Conservation (phyloP, 805 yeast genomes). For the Wickerhamiella sergipiensis region DNA sequence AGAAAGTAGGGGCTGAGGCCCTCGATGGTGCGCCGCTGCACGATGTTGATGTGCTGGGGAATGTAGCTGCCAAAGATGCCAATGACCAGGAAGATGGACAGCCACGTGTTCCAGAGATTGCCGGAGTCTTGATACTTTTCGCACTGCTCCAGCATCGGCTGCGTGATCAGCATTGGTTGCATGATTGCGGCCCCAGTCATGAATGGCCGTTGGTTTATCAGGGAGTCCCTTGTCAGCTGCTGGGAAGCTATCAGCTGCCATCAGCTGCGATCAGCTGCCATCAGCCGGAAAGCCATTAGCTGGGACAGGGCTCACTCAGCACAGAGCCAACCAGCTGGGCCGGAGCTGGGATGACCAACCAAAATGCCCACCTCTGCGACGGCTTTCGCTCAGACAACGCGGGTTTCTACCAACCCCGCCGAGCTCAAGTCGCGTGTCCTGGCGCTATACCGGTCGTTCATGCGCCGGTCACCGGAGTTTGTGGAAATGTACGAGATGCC, state of each 20-base stretch:
- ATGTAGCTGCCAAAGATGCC: conserved; percentile 61
- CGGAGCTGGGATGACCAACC: conserved; percentile 1
- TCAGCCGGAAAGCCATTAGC: no score
- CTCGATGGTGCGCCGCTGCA: conserved; percentile 48
- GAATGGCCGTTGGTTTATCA: no score
- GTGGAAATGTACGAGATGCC: conserved; percentile 32
- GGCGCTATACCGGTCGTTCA: conserved; percentile 57
- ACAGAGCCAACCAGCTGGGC: neutral
- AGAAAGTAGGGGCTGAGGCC: conserved; percentile 67
- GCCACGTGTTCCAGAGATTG: conserved; percentile 28
- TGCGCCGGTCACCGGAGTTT: conserved; percentile 29
- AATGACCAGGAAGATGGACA: conserved; percentile 41
- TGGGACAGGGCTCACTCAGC: no score
- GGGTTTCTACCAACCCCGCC: conserved; percentile 43
- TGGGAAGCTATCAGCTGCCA: neutral
- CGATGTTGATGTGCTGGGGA: conserved; percentile 59
- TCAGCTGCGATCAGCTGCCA: neutral
- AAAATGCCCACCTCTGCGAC: conserved; percentile 56
- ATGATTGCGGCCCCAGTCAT: no score
- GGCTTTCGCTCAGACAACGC: conserved; percentile 72
- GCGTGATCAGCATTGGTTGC: no score
- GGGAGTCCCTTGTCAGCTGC: no score
- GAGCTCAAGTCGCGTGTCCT: conserved; percentile 55
- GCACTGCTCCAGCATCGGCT: neutral
- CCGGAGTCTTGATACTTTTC: neutral